Evolutionary conservation across 306 rosid species (phyloP).

Genomic region (Cercis canadensis): DNA sequence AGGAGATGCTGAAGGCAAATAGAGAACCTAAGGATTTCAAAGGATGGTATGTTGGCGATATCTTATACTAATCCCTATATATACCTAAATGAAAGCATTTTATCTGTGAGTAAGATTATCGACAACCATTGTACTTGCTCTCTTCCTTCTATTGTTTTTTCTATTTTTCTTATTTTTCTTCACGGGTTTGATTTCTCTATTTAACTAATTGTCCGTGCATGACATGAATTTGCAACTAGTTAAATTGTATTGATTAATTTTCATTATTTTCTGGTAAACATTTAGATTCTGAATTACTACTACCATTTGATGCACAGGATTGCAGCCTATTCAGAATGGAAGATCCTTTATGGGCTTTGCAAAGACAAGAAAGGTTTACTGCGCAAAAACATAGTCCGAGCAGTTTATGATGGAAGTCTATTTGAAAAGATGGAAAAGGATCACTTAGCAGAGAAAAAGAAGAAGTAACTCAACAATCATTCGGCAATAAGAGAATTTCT

Average conservation of each 20-base stretch:
- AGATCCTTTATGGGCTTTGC: slow-evolving; percentile 53
- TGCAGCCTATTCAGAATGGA: slow-evolving; percentile 55
- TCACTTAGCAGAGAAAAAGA: slow-evolving; percentile 34
- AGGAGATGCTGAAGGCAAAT: slow-evolving; percentile 44
- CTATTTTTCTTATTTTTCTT: no score
- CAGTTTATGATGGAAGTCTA: slow-evolving; percentile 64
- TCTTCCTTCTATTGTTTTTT: no score
- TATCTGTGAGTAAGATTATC: no score
- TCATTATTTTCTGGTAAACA: no score
- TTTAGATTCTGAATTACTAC: no score
- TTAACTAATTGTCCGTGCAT: no score
- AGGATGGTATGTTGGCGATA: slow-evolving; percentile 60
- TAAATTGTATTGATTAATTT: background rate
- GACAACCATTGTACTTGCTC: no score
- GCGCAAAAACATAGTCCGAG: slow-evolving; percentile 48
- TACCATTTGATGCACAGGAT: slow-evolving; percentile 38
- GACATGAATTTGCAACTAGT: no score
- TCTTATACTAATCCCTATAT: no score
- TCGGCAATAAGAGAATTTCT: no score
- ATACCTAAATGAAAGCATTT: no score
- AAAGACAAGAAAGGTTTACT: slow-evolving; percentile 64
- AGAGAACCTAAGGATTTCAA: slow-evolving; percentile 45
- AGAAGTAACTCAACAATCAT: background rate
- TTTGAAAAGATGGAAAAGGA: slow-evolving; percentile 56
- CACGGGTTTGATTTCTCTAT: no score